Conservation (phyloP, 169 alveolate genomes). For the Plasmodium chabaudi region DNA sequence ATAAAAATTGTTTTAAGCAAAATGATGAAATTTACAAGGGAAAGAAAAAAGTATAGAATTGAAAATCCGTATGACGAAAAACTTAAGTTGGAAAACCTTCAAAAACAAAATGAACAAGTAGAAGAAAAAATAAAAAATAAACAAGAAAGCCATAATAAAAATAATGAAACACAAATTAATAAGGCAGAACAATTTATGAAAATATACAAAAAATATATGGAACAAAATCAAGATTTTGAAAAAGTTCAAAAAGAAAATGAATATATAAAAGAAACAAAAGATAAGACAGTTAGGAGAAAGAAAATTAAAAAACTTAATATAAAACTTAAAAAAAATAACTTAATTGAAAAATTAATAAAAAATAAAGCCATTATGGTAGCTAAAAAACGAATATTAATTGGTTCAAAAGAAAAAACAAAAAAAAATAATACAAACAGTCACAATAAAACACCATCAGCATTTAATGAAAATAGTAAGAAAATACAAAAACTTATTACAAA, state of each 20-base stretch:
- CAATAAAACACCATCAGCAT: too few relatives aligned
- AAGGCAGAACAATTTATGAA: slow-evolving; percentile 38
- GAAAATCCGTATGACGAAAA: slow-evolving; percentile 53
- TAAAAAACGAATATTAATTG: background rate
- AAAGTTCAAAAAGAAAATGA: slow-evolving; percentile 51
- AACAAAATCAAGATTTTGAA: slow-evolving; percentile 33
- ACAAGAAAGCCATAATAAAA: background rate
- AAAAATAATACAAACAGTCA: background rate
- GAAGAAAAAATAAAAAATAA: slow-evolving; percentile 15
- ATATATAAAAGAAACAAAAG: slow-evolving; percentile 40
- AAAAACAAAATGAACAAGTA: background rate
- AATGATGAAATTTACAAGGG: slow-evolving; percentile 67
- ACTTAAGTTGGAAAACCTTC: slow-evolving; percentile 1
- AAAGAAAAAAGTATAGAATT: slow-evolving; percentile 66
- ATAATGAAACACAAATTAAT: background rate
- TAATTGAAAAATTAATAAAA: slow-evolving; percentile 62
- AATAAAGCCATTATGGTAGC: slow-evolving; percentile 42
- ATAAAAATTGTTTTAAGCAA: background rate
- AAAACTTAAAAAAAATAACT: slow-evolving; percentile 57
- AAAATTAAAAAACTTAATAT: slow-evolving; percentile 62
- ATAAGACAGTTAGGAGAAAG: slow-evolving; percentile 41
- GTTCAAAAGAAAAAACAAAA: slow-evolving; percentile 2
- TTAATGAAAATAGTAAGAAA: too few relatives aligned
- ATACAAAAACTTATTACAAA: background rate
- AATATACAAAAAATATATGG: slow-evolving; percentile 33